Base-by-base conservation (phyloP, 495 filamentous ascomycete genomes). In the Podospora sp. region DNA sequence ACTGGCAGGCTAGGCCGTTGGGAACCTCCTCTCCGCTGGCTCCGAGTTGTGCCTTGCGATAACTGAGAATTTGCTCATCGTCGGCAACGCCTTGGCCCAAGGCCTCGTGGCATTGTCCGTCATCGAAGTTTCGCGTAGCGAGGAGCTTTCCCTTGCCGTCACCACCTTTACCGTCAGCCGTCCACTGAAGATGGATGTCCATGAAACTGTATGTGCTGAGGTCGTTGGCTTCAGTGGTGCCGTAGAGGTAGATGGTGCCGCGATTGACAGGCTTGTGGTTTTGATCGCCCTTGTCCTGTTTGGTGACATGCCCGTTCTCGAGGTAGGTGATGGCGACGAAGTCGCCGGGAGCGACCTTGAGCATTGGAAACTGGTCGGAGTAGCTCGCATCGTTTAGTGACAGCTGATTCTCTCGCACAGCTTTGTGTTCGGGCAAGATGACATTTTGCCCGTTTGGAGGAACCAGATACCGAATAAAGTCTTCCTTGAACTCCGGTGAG, bases 291-390 rank as follows among this genome's bases (percentile, higher is more conserved):
- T 14, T n/a, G 40, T 82, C 72, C 6, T 89, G 87, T 0, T 88
- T 79, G 1, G 88, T 91, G 64, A 95, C 90, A 77, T 97, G 94
- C 18, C 94, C 94, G 72, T 97, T 97, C 70, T 97, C 94, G 59
- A 86, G 82, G 77, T 92, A 95, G 21, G 85, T 82, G 62, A 97
- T 77, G 22, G 93, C 90, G 60, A 96, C 82, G 50, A 84, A 84
- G 65, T 86, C 85, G 35, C 92, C 91, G 8, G 91, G 82, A 22
- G 83, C 80, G 24, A 89, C 91, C 65, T 87, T 75, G 14, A 96
- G 84, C 68, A 86, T 85, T 2, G 88, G 87, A 65, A 82, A 89
- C 11, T 82, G 80, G 4, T 77, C 69, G 20, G 82, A 83, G 24
- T 85, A 82, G 40, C 79, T 83, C 46, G 80, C 74, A 67, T 89